Evolutionary conservation across 768 basidiomycete species (phyloP).

Genomic region (Tulasnella sp.): DNA sequence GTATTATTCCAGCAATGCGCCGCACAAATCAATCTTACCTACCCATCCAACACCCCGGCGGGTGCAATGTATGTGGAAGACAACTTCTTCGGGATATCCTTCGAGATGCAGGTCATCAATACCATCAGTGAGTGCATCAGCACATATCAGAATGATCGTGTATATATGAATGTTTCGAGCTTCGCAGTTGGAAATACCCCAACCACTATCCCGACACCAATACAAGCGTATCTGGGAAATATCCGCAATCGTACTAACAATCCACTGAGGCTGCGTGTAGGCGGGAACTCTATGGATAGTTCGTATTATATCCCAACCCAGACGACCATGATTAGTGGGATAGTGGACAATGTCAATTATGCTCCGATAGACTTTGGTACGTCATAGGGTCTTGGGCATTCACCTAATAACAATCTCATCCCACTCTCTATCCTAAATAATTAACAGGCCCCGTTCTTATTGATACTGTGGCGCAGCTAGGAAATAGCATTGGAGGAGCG

Average conservation of each 20-base stretch:
- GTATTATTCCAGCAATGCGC: neutral
- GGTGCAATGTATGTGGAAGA: constrained; percentile 14
- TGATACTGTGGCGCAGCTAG: constrained; percentile 6
- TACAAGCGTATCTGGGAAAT: constrained; percentile 15
- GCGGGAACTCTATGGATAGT: constrained; percentile 17
- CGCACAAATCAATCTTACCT: constrained; percentile 9
- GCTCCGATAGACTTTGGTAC: constrained; percentile 17
- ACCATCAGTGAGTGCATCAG: constrained; percentile 6
- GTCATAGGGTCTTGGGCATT: neutral
- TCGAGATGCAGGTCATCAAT: constrained; percentile 16
- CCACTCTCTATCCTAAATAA: neutral
- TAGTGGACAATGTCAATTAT: constrained; percentile 11
- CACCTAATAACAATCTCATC: neutral
- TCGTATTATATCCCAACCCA: constrained; percentile 14
- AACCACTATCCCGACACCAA: constrained; percentile 11
- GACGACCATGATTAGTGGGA: constrained; percentile 12
- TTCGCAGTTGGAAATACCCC: constrained; percentile 13
- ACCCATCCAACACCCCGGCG: constrained; percentile 11
- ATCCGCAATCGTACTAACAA: constrained; percentile 13
- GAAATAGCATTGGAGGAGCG: constrained; percentile 6
- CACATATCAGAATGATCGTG: neutral
- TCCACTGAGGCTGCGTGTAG: constrained; percentile 17
- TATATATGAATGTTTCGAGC: neutral
- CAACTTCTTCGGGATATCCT: constrained; percentile 15
- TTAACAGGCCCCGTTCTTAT: constrained; percentile 1